These are phyloP conservation scores for Priceomyces haplophilus DNA, from an alignment of 805 yeast species.

Conservation along the genomic window DNA sequence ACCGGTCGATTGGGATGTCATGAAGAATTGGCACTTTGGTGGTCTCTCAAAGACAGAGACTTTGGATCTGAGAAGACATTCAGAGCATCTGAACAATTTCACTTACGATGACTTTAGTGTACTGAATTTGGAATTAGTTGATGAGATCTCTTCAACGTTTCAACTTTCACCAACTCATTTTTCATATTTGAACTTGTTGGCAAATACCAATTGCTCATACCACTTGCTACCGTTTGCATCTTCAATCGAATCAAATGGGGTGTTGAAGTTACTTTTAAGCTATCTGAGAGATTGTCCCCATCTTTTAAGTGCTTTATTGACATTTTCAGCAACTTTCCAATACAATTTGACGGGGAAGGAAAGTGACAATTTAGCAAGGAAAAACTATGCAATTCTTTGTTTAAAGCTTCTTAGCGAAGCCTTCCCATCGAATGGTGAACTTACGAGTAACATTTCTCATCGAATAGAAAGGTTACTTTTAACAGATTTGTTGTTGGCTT, in stretches of 20 bases:
- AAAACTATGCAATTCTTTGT: constrained; percentile 59
- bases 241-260: constrained; percentile 33
- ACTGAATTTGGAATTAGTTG: constrained; percentile 25
- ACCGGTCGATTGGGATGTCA: no score
- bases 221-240: constrained; percentile 38
- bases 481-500: constrained; percentile 60
- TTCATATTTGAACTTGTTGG: constrained; percentile 28
- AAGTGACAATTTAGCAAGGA: constrained; percentile 49
- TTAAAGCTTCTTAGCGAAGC: constrained; percentile 50
- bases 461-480: constrained; percentile 65
- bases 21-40: no score
- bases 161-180: constrained; percentile 28
- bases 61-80: no score
- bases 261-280: constrained; percentile 43
- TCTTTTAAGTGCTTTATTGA: constrained; percentile 59
- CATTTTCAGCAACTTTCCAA: constrained; percentile 62
- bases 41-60: no score
- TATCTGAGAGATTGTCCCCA: constrained; percentile 59
- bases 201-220: constrained; percentile 27
- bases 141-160: constrained; percentile 21
- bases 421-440: constrained; percentile 27
- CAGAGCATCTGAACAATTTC: no score
- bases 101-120: not conserved
- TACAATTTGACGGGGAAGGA: constrained; percentile 36
- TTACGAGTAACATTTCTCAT: constrained; percentile 23